These are phyloP conservation scores for Rubus parviflorus DNA, from an alignment of 306 rosid genomes.

Conservation along the genomic window DNA sequence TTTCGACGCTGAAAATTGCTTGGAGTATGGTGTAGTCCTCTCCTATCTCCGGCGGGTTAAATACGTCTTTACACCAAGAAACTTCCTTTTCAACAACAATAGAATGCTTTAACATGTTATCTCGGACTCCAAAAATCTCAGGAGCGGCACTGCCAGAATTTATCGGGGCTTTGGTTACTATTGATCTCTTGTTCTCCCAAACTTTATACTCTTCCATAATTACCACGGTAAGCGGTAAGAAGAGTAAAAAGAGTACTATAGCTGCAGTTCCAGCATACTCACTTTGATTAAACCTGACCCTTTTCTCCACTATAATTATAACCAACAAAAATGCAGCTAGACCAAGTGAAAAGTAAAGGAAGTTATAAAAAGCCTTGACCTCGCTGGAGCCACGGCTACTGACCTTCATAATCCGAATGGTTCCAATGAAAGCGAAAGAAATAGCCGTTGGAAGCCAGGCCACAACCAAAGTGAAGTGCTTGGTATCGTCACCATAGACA, in stretches of 20 bases:
- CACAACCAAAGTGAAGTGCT: constrained; percentile 51
- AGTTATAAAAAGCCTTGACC: constrained; percentile 54
- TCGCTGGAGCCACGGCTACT: constrained; percentile 39
- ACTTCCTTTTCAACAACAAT: background rate
- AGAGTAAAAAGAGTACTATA: constrained; percentile 42
- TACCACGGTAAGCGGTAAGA: constrained; percentile 58
- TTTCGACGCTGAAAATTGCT: constrained; percentile 28
- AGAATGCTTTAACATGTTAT: background rate
- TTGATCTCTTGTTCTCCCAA: constrained; percentile 16
- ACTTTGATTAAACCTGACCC: constrained; percentile 30
- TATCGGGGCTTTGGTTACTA: constrained; percentile 20
- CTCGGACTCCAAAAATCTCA: background rate
- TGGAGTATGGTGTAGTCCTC: constrained; percentile 31
- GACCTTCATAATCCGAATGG: constrained; percentile 48
- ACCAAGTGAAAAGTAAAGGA: constrained; percentile 54
- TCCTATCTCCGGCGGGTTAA: constrained; percentile 29
- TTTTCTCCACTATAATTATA: constrained; percentile 51
- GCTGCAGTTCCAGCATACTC: constrained; percentile 55
- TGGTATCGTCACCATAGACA: constrained; percentile 48
- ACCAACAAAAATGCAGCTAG: constrained; percentile 59
- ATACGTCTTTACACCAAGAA: constrained; percentile 7
- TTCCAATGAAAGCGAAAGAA: constrained; percentile 50
- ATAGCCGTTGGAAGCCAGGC: constrained; percentile 74
- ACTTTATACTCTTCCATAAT: constrained; percentile 41
- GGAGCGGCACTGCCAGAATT: background rate